These are phyloP conservation scores for Nitzschia putrida DNA, from an alignment of 108 stramenopile species.

Conservation along the genomic window DNA sequence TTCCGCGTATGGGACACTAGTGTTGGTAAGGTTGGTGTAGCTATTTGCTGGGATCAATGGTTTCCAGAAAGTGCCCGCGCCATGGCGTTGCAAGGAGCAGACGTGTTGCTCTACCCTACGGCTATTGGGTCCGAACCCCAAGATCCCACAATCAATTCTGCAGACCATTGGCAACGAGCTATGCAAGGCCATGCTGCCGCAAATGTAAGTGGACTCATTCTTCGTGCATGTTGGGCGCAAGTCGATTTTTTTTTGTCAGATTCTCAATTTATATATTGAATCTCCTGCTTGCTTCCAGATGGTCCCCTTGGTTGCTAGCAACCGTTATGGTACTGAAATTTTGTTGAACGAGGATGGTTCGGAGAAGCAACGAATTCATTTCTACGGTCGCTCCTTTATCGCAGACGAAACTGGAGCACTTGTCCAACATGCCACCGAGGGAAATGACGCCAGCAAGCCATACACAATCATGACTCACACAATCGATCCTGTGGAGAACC, in stretches of 20 bases:
- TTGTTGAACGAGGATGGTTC: slow-evolving; percentile 31
- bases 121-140: slow-evolving; percentile 72
- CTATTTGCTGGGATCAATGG: slow-evolving; percentile 91
- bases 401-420: slow-evolving; percentile 62
- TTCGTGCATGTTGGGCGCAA: neutral
- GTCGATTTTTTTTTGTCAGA: neutral
- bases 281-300: slow-evolving; percentile 26
- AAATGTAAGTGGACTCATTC: slow-evolving; percentile 37
- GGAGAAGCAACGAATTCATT: slow-evolving; percentile 54
- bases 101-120: slow-evolving; percentile 72
- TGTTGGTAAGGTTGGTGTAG: slow-evolving; percentile 65
- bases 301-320: slow-evolving; percentile 62
- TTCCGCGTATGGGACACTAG: slow-evolving; percentile 63
- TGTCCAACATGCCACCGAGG: slow-evolving; percentile 19
- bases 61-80: slow-evolving; percentile 76
- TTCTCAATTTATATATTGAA: neutral
- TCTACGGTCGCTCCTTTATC: slow-evolving; percentile 69
- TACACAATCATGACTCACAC: slow-evolving; percentile 29
- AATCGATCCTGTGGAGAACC: slow-evolving; percentile 39
- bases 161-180: slow-evolving; percentile 66
- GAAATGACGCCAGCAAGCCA: slow-evolving; percentile 15
- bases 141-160: slow-evolving; percentile 54
- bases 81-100: slow-evolving; percentile 75
- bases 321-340: slow-evolving; percentile 64
- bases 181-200: slow-evolving; percentile 76